Evolutionary conservation across 2,329 filamentous ascomycete genomes (phyloP), one percentile per base, ranked within the genome.

Genomic region (Alternaria tenuissima): DNA sequence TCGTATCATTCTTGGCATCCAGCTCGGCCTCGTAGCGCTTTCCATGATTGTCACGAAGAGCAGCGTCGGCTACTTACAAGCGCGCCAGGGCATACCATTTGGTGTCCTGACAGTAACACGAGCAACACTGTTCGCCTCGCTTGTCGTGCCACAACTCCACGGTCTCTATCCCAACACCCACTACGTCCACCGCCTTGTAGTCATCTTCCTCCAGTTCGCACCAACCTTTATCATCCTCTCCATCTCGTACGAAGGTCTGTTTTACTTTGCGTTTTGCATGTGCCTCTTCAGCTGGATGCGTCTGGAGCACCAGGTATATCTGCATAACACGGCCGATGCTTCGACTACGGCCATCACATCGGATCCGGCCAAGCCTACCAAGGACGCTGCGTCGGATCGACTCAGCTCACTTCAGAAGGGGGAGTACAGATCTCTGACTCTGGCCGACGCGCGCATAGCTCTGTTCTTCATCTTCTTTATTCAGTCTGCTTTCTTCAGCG

Each of bases 401-500:
- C 68, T 77, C 16, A 44, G 67, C 5, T 70, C 78, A 5, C 55
- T 78, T 7, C 56, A 74, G 43, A 67, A 76, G 55, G 58, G 76
- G 68, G 58, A 79, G 61, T 86, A 86, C 80, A 90, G 94, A 42
- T 84, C 91, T 0, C 85, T 98, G 49, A 88, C 86, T 2, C 84
- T 98, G 6, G 86, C 91, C n/a, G 95, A 99, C 76, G 88, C 90
- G 4, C 91, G 96, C 38, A 90, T 96, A 36, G 91, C 93, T 1
- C 86, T 99, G 7, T 98, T 98, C 83, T 97, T 98, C 84, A 90
- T 99, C 78, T 93, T 93, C 68, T 87, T 99, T 39, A 86, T 99
- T 6, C 95, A 99, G 79, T 94, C 94, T 3, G 95, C 91, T 52
- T 99, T 99, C 80, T 99, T 98, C 85, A 92, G 90, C 80, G 98